phyloP scores from a whole-genome alignment of 192 early-diverging fungal genomes.

The Coemansia sp. region DNA sequence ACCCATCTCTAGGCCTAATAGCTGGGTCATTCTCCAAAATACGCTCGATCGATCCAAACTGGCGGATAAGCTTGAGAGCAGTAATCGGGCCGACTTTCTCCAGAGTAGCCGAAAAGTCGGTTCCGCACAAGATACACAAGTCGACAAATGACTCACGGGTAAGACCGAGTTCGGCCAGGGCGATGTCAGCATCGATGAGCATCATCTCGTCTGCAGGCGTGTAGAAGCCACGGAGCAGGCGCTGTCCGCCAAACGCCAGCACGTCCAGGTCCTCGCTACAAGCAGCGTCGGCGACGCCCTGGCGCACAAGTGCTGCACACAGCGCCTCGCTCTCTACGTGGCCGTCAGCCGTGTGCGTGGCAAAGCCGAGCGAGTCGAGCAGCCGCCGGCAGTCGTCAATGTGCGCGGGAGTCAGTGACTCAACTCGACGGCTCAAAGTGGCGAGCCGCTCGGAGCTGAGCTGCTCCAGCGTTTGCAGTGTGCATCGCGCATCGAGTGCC shows the following conservation, averaged over 20 bases:
- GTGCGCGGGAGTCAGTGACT: conserved; percentile 56
- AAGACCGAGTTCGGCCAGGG: conserved; percentile 55
- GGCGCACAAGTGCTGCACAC: conserved; percentile 60
- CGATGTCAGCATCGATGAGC: conserved; percentile 57
- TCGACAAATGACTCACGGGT: conserved; percentile 62
- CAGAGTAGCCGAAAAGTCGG: conserved; percentile 70
- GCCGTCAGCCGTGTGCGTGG: conserved; percentile 44
- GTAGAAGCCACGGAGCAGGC: conserved; percentile 38
- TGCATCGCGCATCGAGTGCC: not conserved
- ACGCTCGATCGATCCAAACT: conserved; percentile 66
- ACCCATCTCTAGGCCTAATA: conserved; percentile 41
- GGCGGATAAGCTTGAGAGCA: conserved; percentile 60
- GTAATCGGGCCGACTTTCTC: conserved; percentile 66
- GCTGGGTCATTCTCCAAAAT: conserved; percentile 44
- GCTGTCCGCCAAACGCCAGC: conserved; percentile 31
- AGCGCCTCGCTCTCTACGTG: conserved; percentile 67
- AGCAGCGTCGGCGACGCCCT: conserved; percentile 58
- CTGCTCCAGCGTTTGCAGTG: conserved; percentile 14
- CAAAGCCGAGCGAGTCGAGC: conserved; percentile 56
- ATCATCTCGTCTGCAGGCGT: conserved; percentile 26
- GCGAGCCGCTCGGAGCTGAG: conserved; percentile 26
- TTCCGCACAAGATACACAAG: conserved; percentile 77
- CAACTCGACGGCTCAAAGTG: conserved; percentile 55
- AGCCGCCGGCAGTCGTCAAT: conserved; percentile 55
- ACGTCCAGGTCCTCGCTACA: conserved; percentile 61